Conservation (phyloP, 768 basidiomycete genomes). For the Tephrocybe sp. region DNA sequence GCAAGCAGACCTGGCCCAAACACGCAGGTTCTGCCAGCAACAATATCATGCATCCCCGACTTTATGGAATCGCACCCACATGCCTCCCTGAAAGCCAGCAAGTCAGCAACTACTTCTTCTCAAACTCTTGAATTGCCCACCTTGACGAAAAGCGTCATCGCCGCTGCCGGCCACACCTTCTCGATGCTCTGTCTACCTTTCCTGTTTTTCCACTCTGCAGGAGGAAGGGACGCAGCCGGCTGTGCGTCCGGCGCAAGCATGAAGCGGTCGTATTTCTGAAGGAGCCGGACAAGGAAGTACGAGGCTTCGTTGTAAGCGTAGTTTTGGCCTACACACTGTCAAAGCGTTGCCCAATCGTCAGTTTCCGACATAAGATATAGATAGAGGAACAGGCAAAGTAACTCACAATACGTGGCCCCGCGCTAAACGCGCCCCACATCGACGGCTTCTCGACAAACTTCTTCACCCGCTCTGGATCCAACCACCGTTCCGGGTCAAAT, state of each 20-base stretch:
- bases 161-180: slow-evolving; percentile 58
- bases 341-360: not conserved
- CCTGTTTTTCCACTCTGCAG: slow-evolving; percentile 49
- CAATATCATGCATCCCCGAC: slow-evolving; percentile 14
- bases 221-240: slow-evolving; percentile 60
- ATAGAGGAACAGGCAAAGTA: not conserved
- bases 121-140: slow-evolving; percentile 30
- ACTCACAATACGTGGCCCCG: slow-evolving; percentile 58
- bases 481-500: slow-evolving; percentile 82
- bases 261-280: slow-evolving; percentile 64
- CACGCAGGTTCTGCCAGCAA: not conserved
- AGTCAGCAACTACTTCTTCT: no score
- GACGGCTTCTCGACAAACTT: slow-evolving; percentile 55
- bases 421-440: slow-evolving; percentile 75
- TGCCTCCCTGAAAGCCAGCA: slow-evolving; percentile 41
- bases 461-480: slow-evolving; percentile 51
- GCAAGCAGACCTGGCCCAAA: no score
- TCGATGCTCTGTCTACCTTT: slow-evolving; percentile 53
- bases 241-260: slow-evolving; percentile 59
- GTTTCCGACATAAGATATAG: not conserved
- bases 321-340: slow-evolving; percentile 67
- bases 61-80: slow-evolving; percentile 53
- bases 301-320: slow-evolving; percentile 77
- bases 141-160: slow-evolving; percentile 66
- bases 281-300: slow-evolving; percentile 65